Evolutionary conservation across 2,329 filamentous ascomycete species (phyloP).

Genomic region (Torrubiella hemipterigena): DNA sequence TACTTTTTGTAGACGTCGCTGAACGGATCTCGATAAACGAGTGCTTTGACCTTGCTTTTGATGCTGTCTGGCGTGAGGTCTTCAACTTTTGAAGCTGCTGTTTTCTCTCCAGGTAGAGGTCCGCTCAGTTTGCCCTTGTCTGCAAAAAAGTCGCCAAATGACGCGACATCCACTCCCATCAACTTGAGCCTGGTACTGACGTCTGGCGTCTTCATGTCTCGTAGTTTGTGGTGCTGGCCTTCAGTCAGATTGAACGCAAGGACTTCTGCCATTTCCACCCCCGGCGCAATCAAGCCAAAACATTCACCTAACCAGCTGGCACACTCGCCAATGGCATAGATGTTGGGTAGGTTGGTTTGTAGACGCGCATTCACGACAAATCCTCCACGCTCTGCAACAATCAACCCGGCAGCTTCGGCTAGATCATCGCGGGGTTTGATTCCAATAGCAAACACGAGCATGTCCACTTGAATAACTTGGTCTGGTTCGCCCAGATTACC

Average conservation of each 20-base stretch:
- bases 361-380: slow-evolving; percentile 58
- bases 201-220: slow-evolving; percentile 69
- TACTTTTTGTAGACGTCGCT: slow-evolving; percentile 88
- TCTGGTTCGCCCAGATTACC: slow-evolving; percentile 47
- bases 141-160: slow-evolving; percentile 89
- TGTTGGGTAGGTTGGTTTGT: slow-evolving; percentile 55
- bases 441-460: slow-evolving; percentile 82
- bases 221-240: slow-evolving; percentile 56
- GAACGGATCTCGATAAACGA: slow-evolving; percentile 85
- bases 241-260: slow-evolving; percentile 85
- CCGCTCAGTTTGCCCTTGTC: slow-evolving; percentile 71
- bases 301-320: slow-evolving; percentile 82
- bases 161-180: slow-evolving; percentile 81
- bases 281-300: slow-evolving; percentile 79
- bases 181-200: slow-evolving; percentile 87
- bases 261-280: slow-evolving; percentile 87
- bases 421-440: slow-evolving; percentile 73
- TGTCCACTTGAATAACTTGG: slow-evolving; percentile 17
- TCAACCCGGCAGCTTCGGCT: slow-evolving; percentile 56
- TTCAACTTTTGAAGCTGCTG: slow-evolving; percentile 23
- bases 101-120: slow-evolving; percentile 48
- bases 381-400: slow-evolving; percentile 61
- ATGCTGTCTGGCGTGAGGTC: slow-evolving; percentile 13
- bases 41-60: slow-evolving; percentile 55
- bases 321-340: slow-evolving; percentile 86